phyloP scores from a whole-genome alignment of 75 land plant species.

The Cupressus sempervirens region DNA sequence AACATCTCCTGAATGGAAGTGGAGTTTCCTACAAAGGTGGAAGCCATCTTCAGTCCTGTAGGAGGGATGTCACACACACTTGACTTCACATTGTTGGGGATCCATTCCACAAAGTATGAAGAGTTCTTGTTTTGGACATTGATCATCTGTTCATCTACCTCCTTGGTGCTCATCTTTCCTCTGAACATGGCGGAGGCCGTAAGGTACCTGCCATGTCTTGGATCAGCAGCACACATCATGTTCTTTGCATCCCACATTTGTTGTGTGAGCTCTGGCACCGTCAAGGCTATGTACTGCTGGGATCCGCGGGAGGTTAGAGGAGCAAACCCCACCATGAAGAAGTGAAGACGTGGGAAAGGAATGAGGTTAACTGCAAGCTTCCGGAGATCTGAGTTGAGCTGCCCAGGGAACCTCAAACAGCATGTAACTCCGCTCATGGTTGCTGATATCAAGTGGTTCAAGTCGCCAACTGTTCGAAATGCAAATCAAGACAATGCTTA shows the following conservation, averaged over 20 bases:
- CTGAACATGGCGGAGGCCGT: constrained; percentile 55
- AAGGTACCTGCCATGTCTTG: constrained; percentile 37
- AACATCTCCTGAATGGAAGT: constrained; percentile 56
- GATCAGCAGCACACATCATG: constrained; percentile 46
- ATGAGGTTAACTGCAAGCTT: constrained; percentile 42
- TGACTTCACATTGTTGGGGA: constrained; percentile 56
- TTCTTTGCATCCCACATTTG: constrained; percentile 54
- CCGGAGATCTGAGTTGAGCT: constrained; percentile 41
- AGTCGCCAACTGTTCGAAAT: constrained; percentile 30
- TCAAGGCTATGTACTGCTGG: constrained; percentile 44
- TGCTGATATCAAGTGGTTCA: constrained; percentile 48
- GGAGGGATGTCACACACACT: constrained; percentile 46
- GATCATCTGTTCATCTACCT: constrained; percentile 49
- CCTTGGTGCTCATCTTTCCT: constrained; percentile 49
- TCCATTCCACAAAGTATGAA: constrained; percentile 56
- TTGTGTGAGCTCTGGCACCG: constrained; percentile 50
- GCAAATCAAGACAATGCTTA: background rate
- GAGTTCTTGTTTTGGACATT: constrained; percentile 55
- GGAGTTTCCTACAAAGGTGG: constrained; percentile 33
- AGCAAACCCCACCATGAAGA: constrained; percentile 40
- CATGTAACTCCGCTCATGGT: constrained; percentile 56
- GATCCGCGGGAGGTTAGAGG: constrained; percentile 30
- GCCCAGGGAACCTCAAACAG: constrained; percentile 47
- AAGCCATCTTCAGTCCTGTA: constrained; percentile 30
- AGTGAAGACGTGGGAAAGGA: constrained; percentile 49